Evolutionary conservation across 1,284 basidiomycete species (phyloP).

Genomic region (Ganoderma resinaceum): DNA sequence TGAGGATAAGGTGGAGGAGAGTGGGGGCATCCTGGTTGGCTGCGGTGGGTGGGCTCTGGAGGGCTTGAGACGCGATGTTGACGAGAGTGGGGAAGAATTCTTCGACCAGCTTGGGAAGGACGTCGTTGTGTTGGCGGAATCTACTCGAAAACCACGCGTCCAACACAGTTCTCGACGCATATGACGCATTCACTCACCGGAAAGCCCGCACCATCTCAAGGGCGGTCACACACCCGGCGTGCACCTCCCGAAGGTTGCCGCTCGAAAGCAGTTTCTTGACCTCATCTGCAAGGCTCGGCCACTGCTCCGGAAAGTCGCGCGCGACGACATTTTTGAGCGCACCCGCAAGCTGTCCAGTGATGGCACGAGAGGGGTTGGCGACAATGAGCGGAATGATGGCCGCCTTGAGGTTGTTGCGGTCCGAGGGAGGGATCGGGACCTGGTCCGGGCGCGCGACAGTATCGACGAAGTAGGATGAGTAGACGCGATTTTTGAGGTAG

Average conservation of each 20-base stretch:
- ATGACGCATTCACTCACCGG: slow-evolving; percentile 44
- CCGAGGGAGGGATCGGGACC: slow-evolving; percentile 64
- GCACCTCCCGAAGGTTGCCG: slow-evolving; percentile 71
- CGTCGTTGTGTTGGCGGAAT: slow-evolving; percentile 68
- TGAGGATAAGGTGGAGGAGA: slow-evolving; percentile 83
- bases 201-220: slow-evolving; percentile 81
- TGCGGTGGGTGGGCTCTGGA: slow-evolving; percentile 62
- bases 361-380: slow-evolving; percentile 65
- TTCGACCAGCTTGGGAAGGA: slow-evolving; percentile 64
- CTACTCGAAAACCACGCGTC: slow-evolving; percentile 46
- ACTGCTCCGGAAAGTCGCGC: slow-evolving; percentile 78
- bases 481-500: slow-evolving; percentile 87
- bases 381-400: slow-evolving; percentile 75
- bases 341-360: slow-evolving; percentile 77
- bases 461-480: slow-evolving; percentile 64
- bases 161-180: not conserved
- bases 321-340: slow-evolving; percentile 75
- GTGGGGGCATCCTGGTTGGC: slow-evolving; percentile 73
- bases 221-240: slow-evolving; percentile 78
- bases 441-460: slow-evolving; percentile 60
- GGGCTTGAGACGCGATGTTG: slow-evolving; percentile 68
- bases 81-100: slow-evolving; percentile 79
- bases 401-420: slow-evolving; percentile 72
- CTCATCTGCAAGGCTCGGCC: slow-evolving; percentile 69
- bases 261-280: slow-evolving; percentile 71